Conservation (phyloP, 2,329 filamentous ascomycete species). For the Fusarium chaquense region DNA sequence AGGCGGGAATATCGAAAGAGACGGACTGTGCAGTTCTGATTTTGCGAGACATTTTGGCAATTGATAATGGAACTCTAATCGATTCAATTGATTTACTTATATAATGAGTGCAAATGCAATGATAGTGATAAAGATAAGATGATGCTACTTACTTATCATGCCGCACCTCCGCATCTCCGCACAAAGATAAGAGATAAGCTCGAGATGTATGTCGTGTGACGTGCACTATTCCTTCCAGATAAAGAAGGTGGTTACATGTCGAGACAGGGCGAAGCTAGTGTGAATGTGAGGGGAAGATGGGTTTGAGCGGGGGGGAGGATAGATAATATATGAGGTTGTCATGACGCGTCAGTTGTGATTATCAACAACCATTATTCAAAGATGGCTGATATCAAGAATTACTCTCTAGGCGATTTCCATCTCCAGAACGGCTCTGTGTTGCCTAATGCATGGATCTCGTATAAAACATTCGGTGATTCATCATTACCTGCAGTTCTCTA, state of each 20-base stretch:
- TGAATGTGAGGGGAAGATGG: neutral
- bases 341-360: neutral
- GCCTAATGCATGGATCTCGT: slow-evolving; percentile 75
- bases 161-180: slow-evolving; percentile 24
- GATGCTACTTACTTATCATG: slow-evolving; percentile 10
- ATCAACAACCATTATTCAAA: neutral
- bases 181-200: slow-evolving; percentile 36
- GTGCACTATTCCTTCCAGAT: slow-evolving; percentile 33
- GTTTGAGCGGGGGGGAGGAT: neutral
- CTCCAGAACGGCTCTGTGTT: slow-evolving; percentile 74
- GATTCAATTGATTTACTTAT: neutral
- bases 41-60: slow-evolving; percentile 38
- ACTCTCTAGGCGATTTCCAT: slow-evolving; percentile 72
- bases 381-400: slow-evolving; percentile 50
- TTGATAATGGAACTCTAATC: neutral
- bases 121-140: neutral
- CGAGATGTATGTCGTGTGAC: slow-evolving; percentile 8
- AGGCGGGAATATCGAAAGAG: slow-evolving; percentile 45
- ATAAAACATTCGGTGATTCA: slow-evolving; percentile 78
- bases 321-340: slow-evolving; percentile 23
- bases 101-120: neutral
- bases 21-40: slow-evolving; percentile 45
- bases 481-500: slow-evolving; percentile 77
- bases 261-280: slow-evolving; percentile 32
- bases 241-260: slow-evolving; percentile 31